Evolutionary conservation across 1,284 basidiomycete species (phyloP), one percentile per base, ranked within the genome.

Genomic region (Cyathus pygmaeus): DNA sequence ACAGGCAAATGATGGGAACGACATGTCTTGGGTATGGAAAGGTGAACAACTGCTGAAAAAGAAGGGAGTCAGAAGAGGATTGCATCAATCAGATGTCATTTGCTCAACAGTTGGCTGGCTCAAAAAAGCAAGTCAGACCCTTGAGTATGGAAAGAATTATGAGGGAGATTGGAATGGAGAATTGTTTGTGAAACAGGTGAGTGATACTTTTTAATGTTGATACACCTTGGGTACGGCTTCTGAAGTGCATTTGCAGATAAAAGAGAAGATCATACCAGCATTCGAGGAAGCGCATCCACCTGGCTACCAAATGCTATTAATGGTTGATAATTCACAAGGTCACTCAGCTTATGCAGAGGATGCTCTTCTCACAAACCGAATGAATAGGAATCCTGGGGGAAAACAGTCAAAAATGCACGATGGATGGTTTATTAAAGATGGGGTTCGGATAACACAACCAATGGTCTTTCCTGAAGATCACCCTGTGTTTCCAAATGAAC

Each of bases 91-190:
- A 47, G 71, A 76, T 60, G 65, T 78, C 0, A 73, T 80, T 29
- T 77, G 73, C 58, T 71, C 72, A 57, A 76, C 69, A 26, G 46
- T 62, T 55, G 78, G 78, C 2, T 74, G 68, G 63, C 42, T 80
- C 26, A 36, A 57, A 7, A 73, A 77, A 4, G 78, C 74, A n/a
- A 66, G 69, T 17, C 68, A 79, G 53, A 59, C 60, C 2, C 52
- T 83, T 6, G 75, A 82, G 51, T 81, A 83, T 70, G 79, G 81
- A 4, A 83, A 83, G 60, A 80, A 80, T 66, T 74, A 81, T 53
- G 74, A 83, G 6, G 81, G 81, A 1, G 83, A 80, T 68, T 83
- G 82, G 77, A 79, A 59, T 27, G 76, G 78, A 2, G 77, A 82
- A 57, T 51, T 76, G 1, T 81, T 80, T 62, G 66, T 74, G 15